Conservation (phyloP, 306 rosid species). For the Luffa aegyptiaca region DNA sequence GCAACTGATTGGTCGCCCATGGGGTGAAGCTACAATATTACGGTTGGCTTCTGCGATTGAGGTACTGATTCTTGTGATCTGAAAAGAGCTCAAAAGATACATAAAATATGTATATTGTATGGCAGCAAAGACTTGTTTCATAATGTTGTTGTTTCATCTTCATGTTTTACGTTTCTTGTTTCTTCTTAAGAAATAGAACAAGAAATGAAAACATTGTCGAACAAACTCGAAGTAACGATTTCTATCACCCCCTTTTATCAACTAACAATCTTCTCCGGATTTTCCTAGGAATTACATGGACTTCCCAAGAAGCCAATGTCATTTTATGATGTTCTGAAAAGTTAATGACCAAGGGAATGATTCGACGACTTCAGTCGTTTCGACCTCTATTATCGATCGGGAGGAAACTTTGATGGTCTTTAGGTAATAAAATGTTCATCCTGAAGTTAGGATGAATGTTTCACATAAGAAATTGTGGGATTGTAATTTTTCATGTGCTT, state of each 20-base stretch:
- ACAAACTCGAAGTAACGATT: background rate
- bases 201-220: background rate
- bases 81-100: background rate
- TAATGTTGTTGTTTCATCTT: no score
- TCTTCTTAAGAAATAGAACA: background rate
- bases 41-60: conserved; percentile 76
- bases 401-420: background rate
- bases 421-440: background rate
- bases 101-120: background rate
- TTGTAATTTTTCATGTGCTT: background rate
- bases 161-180: background rate
- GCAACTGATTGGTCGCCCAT: conserved; percentile 88
- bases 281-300: conserved; percentile 47
- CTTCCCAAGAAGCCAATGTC: conserved; percentile 41
- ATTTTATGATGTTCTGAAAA: conserved; percentile 52
- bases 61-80: conserved; percentile 30
- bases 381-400: background rate
- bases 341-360: conserved; percentile 8
- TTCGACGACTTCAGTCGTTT: background rate
- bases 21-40: conserved; percentile 88
- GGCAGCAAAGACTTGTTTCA: background rate
- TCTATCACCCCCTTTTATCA: background rate
- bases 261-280: background rate
- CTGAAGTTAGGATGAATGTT: background rate
- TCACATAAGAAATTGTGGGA: background rate